Base-by-base conservation (phyloP, 2,329 filamentous ascomycete genomes). In the Fusarium praegraminearum region DNA sequence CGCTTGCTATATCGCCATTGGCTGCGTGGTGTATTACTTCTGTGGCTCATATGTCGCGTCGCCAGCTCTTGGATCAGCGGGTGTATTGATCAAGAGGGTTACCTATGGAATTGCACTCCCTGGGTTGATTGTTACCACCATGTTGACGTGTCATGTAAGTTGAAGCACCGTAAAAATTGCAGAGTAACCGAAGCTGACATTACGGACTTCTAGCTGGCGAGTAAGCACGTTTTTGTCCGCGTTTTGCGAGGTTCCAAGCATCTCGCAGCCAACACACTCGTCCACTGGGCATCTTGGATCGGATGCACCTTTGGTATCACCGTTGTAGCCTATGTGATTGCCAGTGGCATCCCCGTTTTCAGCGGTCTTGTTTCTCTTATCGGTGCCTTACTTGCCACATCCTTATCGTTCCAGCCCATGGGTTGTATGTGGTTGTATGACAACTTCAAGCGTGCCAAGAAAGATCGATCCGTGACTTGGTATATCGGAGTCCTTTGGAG, bases 1-100 rank as follows among this genome's bases (percentile, higher is more conserved):
- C 3, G 45, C 78, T 5, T 78, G 77, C 18, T 80, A 80, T 9
- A 40, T 77, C 8, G 62, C 75, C 4, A 77, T 82, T 7, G 75
- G 75, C 5, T 67, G 77, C 1, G 80, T 84, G 0, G 79, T 85
- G 3, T 85, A 85, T 75, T 80, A 80, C 51, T 84, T 76, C 69
- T 83, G 81, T 63, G 83, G 83, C 1, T 81, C 80, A 0, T 84
- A 80, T 56, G 81, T 85, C 4, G 80, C 83, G 0, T 83, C 82
- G 0, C 83, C 83, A 0, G 82, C 83, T 9, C 78, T 85, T 6
- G 83, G 83, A 9, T 83, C 81, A 5, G 83, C 82, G 1, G 83
- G 83, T 8, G 28, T 53, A 1, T 63, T 73, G 1, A 74, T 83
- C 53, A 84, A 84, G 77, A 83, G 80, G 59, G 71, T 84, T 13